Evolutionary conservation across 2,329 filamentous ascomycete genomes (phyloP).

Genomic region (Penicillium oxalicum): DNA sequence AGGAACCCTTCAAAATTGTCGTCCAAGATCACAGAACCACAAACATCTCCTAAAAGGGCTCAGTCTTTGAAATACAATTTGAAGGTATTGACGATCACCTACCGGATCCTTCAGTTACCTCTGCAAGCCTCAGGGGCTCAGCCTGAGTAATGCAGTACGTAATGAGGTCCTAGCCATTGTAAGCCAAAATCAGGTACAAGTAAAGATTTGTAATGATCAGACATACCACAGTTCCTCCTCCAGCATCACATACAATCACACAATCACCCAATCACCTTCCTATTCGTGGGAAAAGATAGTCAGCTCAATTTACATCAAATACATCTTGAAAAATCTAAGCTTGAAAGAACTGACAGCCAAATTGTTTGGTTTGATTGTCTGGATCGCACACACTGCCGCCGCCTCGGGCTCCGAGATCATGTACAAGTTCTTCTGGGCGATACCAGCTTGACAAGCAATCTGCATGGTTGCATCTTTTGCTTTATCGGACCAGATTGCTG

Average conservation of each 20-base stretch:
- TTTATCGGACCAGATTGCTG: slow-evolving; percentile 33
- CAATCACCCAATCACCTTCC: slow-evolving; percentile 20
- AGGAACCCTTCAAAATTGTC: slow-evolving; percentile 23
- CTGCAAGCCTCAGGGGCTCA: slow-evolving; percentile 21
- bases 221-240: slow-evolving; percentile 33
- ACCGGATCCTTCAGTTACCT: slow-evolving; percentile 27
- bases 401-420: slow-evolving; percentile 27
- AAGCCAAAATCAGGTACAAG: background rate
- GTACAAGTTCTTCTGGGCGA: slow-evolving; percentile 3
- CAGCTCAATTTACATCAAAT: background rate
- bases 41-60: slow-evolving; percentile 21
- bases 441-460: slow-evolving; percentile 14
- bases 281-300: slow-evolving; percentile 2
- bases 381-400: slow-evolving; percentile 30
- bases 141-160: slow-evolving; percentile 24
- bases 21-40: slow-evolving; percentile 30
- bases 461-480: slow-evolving; percentile 27
- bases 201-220: background rate
- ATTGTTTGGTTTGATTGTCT: slow-evolving; percentile 21
- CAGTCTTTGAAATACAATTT: background rate
- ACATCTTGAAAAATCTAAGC: background rate
- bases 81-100: background rate
- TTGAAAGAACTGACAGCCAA: slow-evolving; percentile 13
- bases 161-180: slow-evolving; percentile 27
- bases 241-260: slow-evolving; percentile 35